These are phyloP conservation scores for Mariannaea elegans DNA, from an alignment of 2,329 filamentous ascomycete species.

Conservation along the genomic window DNA sequence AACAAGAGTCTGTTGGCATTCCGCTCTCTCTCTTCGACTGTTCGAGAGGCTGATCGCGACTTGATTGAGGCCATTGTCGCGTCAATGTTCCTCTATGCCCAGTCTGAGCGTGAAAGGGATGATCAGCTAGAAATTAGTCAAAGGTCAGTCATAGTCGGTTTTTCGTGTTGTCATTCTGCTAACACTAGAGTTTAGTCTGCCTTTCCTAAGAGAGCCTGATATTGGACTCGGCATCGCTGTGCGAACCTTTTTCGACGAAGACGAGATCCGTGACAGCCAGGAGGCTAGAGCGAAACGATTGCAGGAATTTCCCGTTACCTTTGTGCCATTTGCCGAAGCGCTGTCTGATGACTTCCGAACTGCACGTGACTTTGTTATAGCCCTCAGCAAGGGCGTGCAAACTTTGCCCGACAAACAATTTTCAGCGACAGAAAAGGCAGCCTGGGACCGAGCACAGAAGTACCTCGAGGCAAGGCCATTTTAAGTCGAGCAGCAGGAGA, in stretches of 20 bases:
- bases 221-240: constrained; percentile 81
- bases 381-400: constrained; percentile 66
- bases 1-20: constrained; percentile 90
- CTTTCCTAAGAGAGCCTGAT: constrained; percentile 75
- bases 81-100: constrained; percentile 82
- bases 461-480: constrained; percentile 60
- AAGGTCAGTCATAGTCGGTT: constrained; percentile 62
- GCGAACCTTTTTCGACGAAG: constrained; percentile 80
- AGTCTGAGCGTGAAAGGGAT: constrained; percentile 74
- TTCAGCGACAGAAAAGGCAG: constrained; percentile 54
- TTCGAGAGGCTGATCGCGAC: constrained; percentile 82
- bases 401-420: constrained; percentile 60
- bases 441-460: constrained; percentile 64
- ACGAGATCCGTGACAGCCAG: constrained; percentile 65
- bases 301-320: constrained; percentile 60
- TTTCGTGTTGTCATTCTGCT: background rate
- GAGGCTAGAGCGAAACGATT: constrained; percentile 57
- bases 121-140: constrained; percentile 76
- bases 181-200: constrained; percentile 57
- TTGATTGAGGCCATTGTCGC: constrained; percentile 84
- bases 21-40: constrained; percentile 81
- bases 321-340: constrained; percentile 66
- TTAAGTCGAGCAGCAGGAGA: constrained; percentile 36
- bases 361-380: constrained; percentile 66
- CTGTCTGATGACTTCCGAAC: constrained; percentile 68